These are phyloP conservation scores for Peltaster fructicola DNA, from an alignment of 2,329 filamentous ascomycete genomes.

Conservation along the genomic window DNA sequence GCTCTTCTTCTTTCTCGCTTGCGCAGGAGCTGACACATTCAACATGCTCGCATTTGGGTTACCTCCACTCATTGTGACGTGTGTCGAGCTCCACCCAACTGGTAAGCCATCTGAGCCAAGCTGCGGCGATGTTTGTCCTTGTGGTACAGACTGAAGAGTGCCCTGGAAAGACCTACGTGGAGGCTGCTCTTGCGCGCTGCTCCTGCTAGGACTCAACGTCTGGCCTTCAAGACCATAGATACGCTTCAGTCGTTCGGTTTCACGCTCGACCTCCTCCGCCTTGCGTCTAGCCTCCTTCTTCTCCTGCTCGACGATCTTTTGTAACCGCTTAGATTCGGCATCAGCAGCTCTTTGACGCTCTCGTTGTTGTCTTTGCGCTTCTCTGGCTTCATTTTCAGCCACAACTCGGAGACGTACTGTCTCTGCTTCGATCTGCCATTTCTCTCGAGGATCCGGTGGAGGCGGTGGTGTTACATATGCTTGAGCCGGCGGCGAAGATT, in stretches of 20 bases:
- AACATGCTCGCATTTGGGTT: slow-evolving; percentile 9
- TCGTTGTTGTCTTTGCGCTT: slow-evolving; percentile 30
- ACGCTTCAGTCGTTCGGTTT: slow-evolving; percentile 56
- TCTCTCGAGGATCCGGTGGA: slow-evolving; percentile 31
- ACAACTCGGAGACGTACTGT: slow-evolving; percentile 29
- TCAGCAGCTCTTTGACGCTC: slow-evolving; percentile 44
- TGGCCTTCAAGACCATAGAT: slow-evolving; percentile 41
- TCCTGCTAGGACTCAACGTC: slow-evolving; percentile 5
- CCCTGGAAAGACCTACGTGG: slow-evolving; percentile 7
- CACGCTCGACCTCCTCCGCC: slow-evolving; percentile 43
- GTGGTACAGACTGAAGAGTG: slow-evolving; percentile 9
- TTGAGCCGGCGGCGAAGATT: slow-evolving; percentile 1
- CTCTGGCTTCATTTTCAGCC: slow-evolving; percentile 26
- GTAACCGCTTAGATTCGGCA: slow-evolving; percentile 36
- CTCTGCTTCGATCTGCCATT: slow-evolving; percentile 36
- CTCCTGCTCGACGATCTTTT: slow-evolving; percentile 36
- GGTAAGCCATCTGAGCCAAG: slow-evolving; percentile 3
- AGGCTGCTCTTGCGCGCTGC: slow-evolving; percentile 3
- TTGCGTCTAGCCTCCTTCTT: slow-evolving; percentile 36
- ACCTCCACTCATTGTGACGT: slow-evolving; percentile 18
- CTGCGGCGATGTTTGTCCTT: slow-evolving; percentile 6
- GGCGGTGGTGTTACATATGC: slow-evolving; percentile 15
- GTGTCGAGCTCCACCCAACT: slow-evolving; percentile 7
- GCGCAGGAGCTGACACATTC: slow-evolving; percentile 7
- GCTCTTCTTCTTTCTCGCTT: slow-evolving; percentile 20